phyloP scores from a whole-genome alignment of 257 asterid genomes.

The Apocynum venetum region DNA sequence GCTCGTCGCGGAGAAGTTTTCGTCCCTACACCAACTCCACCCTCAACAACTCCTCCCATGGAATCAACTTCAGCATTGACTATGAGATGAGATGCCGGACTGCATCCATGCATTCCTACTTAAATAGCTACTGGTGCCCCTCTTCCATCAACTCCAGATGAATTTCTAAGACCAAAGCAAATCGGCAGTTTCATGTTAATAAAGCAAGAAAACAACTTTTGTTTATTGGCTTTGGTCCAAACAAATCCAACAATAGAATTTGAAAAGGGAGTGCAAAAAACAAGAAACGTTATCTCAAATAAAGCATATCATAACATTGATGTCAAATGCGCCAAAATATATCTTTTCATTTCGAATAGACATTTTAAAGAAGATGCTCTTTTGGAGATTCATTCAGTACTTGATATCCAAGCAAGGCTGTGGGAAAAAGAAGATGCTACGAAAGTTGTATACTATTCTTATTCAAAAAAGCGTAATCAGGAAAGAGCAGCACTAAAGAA shows the following conservation, averaged over 20 bases:
- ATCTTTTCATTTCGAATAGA: not conserved
- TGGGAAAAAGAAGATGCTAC: not conserved
- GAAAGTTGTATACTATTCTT: not conserved
- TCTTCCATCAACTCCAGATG: constrained; percentile 36
- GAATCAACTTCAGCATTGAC: constrained; percentile 90
- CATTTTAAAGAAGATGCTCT: not conserved
- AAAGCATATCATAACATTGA: not conserved
- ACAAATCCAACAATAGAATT: not conserved
- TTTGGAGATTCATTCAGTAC: not conserved
- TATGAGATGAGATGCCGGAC: constrained; percentile 56
- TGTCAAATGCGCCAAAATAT: not conserved
- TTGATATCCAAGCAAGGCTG: not conserved
- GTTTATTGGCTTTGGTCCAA: not conserved
- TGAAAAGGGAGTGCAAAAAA: not conserved
- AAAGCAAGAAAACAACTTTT: not conserved
- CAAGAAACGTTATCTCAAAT: not conserved
- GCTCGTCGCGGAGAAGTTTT: constrained; percentile 58
- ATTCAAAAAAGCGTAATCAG: not conserved
- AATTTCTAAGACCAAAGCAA: constrained; percentile 22
- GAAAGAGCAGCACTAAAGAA: not conserved
- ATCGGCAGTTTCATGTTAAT: constrained; percentile 4
- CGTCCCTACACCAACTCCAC: constrained; percentile 63
- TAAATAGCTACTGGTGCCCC: constrained; percentile 35
- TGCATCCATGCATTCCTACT: constrained; percentile 72
- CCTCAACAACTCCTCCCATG: constrained; percentile 91